Evolutionary conservation across 2,329 filamentous ascomycete species (phyloP), one percentile per base, ranked within the genome.

Genomic region (Zymoseptoria brevis): DNA sequence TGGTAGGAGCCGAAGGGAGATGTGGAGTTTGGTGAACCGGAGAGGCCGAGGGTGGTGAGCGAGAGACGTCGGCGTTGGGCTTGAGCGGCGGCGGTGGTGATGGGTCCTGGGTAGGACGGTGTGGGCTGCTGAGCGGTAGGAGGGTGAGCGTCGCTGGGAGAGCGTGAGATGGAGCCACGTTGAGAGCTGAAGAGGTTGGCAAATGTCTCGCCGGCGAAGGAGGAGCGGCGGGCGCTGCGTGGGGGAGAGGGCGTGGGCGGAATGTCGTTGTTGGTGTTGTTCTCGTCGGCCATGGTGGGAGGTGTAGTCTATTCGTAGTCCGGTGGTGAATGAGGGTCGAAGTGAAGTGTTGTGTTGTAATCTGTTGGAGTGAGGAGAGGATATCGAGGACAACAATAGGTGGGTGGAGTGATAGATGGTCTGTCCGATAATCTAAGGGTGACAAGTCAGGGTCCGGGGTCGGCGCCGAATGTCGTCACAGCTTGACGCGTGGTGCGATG

Each of bases 61-160:
- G 78, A 80, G 30, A 81, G 74, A 55, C 78, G 77, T 59, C 78
- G 74, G 56, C 76, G 75, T 64, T 79, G 77, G 56, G 78, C 78
- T 64, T 80, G 76, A 61, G 75, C 77, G 48, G 78, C 78, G 30
- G 78, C 78, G 30, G 73, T 73, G 49, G 76, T 76, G 65, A 80
- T 80, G 57, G 78, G 76, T 48, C 78, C 78, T 19, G 75, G 72
- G 60, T 74, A 72, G 41, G 69, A 62, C 57, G 69, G 66, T 35
- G 67, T 65, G 53, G 64, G 62, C 45, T 67, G 57, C 45, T 59
- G 57, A 16, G 51, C 51, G 24, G 51, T 22, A 19, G 22, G 19
- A 13, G 19, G 19, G 22, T 26, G 19, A 21, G 51, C 19, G 53
- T 71, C 69, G 64, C 68, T 72, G 67, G 67, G 67, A 68, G 57